Evolutionary conservation across 169 alveolate species (phyloP).

Genomic region (Babesia divergens): DNA sequence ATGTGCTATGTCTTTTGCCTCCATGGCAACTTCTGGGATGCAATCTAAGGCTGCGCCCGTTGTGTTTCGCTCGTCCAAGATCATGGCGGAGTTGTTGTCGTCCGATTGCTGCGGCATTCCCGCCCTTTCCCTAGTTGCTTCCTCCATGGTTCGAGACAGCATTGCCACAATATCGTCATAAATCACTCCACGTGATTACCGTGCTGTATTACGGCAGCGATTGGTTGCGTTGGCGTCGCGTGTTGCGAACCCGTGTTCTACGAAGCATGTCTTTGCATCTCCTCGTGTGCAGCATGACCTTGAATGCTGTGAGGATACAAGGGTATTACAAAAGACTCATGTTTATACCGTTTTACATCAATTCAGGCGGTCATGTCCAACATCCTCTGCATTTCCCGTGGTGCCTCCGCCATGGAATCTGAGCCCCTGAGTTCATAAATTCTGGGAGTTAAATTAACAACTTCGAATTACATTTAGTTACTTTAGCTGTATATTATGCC

Average conservation of each 20-base stretch:
- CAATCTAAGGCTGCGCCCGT: not conserved
- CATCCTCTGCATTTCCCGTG: not conserved
- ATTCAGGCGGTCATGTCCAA: not conserved
- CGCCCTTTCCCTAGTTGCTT: not conserved
- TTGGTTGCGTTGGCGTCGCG: not conserved
- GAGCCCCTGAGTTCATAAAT: too few relatives aligned
- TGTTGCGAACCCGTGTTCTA: not conserved
- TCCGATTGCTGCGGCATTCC: not conserved
- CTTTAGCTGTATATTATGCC: too few relatives aligned
- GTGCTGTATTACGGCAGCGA: not conserved
- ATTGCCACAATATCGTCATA: too few relatives aligned
- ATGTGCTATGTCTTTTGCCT: not conserved
- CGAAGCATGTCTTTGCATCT: not conserved
- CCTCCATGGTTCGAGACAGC: not conserved
- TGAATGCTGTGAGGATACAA: not conserved
- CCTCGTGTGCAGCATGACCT: not conserved
- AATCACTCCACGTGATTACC: too few relatives aligned
- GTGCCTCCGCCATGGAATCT: constrained; percentile 3
- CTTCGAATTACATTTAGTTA: too few relatives aligned
- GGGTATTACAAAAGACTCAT: not conserved
- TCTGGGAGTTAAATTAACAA: too few relatives aligned
- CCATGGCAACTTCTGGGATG: not conserved
- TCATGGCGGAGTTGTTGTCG: not conserved
- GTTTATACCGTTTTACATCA: not conserved
- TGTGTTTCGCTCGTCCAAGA: not conserved